Conservation (phyloP, 1,284 basidiomycete genomes). For the Takashimella koratensis region DNA sequence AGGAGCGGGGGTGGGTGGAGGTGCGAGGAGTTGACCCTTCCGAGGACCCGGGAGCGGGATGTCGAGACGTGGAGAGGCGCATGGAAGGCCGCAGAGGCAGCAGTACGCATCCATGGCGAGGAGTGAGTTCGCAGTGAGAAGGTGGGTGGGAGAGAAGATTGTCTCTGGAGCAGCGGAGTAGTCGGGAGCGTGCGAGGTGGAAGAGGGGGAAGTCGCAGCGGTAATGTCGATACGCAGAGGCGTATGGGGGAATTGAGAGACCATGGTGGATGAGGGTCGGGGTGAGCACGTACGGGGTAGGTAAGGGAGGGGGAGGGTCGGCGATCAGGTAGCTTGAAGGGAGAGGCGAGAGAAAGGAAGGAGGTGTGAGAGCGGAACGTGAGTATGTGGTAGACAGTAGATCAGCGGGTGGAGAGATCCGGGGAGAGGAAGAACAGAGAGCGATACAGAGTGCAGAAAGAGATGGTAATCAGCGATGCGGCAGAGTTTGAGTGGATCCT, state of each 20-base stretch:
- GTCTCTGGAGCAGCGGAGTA: no score
- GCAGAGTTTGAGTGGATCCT: no score
- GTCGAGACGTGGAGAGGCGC: not conserved
- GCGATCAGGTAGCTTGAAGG: no score
- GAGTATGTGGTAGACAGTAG: no score
- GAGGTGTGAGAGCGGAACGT: no score
- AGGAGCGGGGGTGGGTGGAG: not conserved
- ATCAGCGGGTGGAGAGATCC: no score
- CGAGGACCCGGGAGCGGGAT: not conserved
- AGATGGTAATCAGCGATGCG: no score
- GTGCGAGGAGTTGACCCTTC: not conserved
- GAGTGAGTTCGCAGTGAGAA: not conserved
- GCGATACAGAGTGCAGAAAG: no score
- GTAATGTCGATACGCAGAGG: not conserved
- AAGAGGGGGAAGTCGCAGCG: not conserved
- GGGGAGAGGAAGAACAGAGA: no score
- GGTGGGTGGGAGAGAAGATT: not conserved
- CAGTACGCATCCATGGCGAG: not conserved
- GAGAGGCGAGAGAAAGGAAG: no score
- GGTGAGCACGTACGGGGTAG: not conserved
- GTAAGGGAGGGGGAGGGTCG: no score
- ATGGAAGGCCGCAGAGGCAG: not conserved
- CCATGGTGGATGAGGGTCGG: no score
- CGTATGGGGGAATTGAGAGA: not conserved
- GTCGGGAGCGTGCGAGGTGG: not conserved